A percentile compares a stretch with the other conserved stretches of the same genome.
Evolutionary conservation across 345 rosid species (phyloP).

Genomic region (Laguncularia racemosa): DNA sequence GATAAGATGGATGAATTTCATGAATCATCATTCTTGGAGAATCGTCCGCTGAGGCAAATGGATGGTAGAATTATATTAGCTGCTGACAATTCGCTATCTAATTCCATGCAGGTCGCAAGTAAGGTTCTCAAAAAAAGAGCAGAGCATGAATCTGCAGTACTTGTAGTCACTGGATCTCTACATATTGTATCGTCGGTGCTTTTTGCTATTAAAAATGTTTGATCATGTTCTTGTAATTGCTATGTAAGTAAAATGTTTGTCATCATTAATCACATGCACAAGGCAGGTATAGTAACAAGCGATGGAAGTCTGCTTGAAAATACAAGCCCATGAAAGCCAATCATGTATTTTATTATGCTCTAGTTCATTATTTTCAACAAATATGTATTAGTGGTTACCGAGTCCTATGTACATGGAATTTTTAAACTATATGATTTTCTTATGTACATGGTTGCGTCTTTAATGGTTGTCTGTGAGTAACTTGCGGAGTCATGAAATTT

Average conservation of each 20-base stretch:
- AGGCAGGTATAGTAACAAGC: no score
- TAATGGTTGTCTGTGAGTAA: no score
- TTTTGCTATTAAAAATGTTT: conserved; percentile 18
- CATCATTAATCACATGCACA: no score
- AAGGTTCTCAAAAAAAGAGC: conserved; percentile 28
- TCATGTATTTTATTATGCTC: no score
- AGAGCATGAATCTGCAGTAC: conserved; percentile 16
- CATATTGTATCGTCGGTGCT: conserved; percentile 34
- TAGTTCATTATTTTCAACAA: no score
- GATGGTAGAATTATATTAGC: conserved; percentile 27
- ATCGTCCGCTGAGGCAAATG: not conserved
- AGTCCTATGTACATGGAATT: no score
- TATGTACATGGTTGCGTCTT: no score
- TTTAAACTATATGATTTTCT: no score
- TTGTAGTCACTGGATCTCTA: conserved; percentile 59
- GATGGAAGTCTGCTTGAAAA: no score
- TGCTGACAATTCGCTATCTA: conserved; percentile 21
- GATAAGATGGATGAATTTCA: conserved; percentile 20
- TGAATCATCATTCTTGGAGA: conserved; percentile 8
- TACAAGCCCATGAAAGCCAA: no score
- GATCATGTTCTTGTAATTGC: not conserved
- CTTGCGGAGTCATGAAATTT: no score
- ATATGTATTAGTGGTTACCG: no score
- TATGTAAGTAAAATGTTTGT: not conserved
- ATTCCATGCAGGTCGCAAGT: conserved; percentile 26